Evolutionary conservation across 805 yeast species (phyloP), one percentile per base, ranked within the genome.

Genomic region (Tetrapisispora namnaoensis): DNA sequence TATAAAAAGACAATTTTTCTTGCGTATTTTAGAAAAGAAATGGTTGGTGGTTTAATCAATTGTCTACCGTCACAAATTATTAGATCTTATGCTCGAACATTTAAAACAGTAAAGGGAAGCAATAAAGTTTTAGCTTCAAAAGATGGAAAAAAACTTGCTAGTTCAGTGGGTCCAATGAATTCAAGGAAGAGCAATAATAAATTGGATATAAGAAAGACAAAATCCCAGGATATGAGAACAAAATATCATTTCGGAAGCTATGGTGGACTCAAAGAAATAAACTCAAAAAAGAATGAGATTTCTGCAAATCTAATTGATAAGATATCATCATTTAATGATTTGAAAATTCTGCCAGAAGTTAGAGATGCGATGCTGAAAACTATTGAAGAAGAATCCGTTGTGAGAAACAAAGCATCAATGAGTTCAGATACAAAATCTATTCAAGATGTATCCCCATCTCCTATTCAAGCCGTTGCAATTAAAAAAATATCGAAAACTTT

Each of bases 391-490:
- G 73, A 72, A 48, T 72, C 82, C 0, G 70, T 75, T 14, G 53
- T 72, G 6, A 61, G 62, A 21, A 59, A 62, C 11, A 36, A 37
- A 2, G 24, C 11, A 17, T 18, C 8, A 18, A 28, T 28, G 13
- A n/a, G 24, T 13, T 11, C 6, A 16, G 39, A 20, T 2, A 21
- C 24, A 9, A 55, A 56, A 4, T 44, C 46, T 2, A 27, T 7
- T 8, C 46, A 51, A 1, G 48, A 48, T 11, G 63, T 70, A 10
- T 62, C 55, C 40, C 85, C 98, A 11, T 80, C 96, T 0, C 87
- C 93, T 1, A 85, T 91, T 40, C 99, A 91, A 67, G 73, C 78
- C 4, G 83, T 90, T 6, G 83, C 93, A 5, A 77, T 86, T 39
- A 70, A 67, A 48, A 58, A 56, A 27, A 50, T 70, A 21, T 57